These are phyloP conservation scores for Pulicaria dysenterica DNA, from an alignment of 129 eudicot species.

Conservation along the genomic window DNA sequence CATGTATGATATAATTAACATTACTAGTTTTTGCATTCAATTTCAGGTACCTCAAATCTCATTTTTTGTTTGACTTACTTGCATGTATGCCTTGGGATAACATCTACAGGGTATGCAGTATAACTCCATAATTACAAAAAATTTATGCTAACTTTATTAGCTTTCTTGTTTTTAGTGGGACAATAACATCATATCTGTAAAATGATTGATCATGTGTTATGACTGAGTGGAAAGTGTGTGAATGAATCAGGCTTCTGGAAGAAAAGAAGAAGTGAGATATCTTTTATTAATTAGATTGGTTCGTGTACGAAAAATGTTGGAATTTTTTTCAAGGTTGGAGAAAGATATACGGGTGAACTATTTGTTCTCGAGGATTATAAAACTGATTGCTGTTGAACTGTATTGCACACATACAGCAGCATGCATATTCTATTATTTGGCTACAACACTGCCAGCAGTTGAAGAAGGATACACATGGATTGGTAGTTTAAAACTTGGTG, in stretches of 20 bases:
- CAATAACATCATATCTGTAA: background rate
- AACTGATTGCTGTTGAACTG: slow-evolving; percentile 78
- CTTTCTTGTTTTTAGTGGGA: background rate
- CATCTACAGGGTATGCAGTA: slow-evolving; percentile 69
- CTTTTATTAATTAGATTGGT: slow-evolving; percentile 73
- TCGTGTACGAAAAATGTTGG: slow-evolving; percentile 69
- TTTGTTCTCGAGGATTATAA: slow-evolving; percentile 78
- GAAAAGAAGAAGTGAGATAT: slow-evolving; percentile 84
- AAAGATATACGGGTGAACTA: slow-evolving; percentile 88
- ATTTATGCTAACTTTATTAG: background rate
- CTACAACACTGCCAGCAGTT: slow-evolving; percentile 82
- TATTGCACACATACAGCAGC: slow-evolving; percentile 99
- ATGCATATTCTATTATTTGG: slow-evolving; percentile 90
- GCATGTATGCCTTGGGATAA: slow-evolving; percentile 94
- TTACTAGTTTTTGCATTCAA: slow-evolving; percentile 16
- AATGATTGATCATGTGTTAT: background rate
- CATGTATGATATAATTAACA: background rate
- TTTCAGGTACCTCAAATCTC: slow-evolving; percentile 72
- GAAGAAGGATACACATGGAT: slow-evolving; percentile 97
- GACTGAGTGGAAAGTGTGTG: slow-evolving; percentile 14
- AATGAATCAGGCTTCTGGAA: slow-evolving; percentile 63
- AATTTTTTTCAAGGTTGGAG: slow-evolving; percentile 68
- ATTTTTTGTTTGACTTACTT: slow-evolving; percentile 70
- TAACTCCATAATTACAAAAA: background rate
- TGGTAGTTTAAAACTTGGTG: slow-evolving; percentile 85